Percentiles rank a stretch among this genome's conserved stretches.
phyloP scores from a whole-genome alignment of 768 basidiomycete genomes.

The Suillus decipiens region DNA sequence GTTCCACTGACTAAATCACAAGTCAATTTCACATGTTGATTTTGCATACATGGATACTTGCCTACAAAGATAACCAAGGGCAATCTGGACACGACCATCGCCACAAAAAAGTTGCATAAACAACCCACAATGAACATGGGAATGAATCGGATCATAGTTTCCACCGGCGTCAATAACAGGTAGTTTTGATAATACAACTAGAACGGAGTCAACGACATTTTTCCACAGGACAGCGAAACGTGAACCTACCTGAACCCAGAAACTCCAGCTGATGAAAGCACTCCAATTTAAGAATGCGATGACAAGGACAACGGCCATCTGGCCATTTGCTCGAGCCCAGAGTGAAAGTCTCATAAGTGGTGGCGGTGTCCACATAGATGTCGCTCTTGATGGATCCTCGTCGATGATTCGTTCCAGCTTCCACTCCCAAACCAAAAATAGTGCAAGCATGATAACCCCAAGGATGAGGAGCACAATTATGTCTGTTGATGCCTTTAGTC shows the following conservation, averaged over 20 bases:
- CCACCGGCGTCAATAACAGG: slow-evolving; percentile 50
- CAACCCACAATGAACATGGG: slow-evolving; percentile 73
- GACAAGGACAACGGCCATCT: slow-evolving; percentile 58
- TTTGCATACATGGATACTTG: slow-evolving; percentile 22
- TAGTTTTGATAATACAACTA: slow-evolving; percentile 78
- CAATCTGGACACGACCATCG: slow-evolving; percentile 55
- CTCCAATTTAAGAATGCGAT: slow-evolving; percentile 70
- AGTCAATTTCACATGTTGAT: slow-evolving; percentile 5
- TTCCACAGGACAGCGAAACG: slow-evolving; percentile 24
- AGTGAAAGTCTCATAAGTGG: slow-evolving; percentile 66
- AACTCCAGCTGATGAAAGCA: slow-evolving; percentile 54
- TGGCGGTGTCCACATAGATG: slow-evolving; percentile 44
- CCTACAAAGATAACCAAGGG: slow-evolving; percentile 60
- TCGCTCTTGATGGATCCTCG: slow-evolving; percentile 17
- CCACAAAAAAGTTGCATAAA: slow-evolving; percentile 65
- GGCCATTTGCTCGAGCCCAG: slow-evolving; percentile 64
- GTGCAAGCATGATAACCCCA: slow-evolving; percentile 53
- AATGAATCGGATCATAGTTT: slow-evolving; percentile 63
- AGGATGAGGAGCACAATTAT: slow-evolving; percentile 70
- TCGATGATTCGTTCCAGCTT: slow-evolving; percentile 47
- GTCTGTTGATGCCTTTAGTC: slow-evolving; percentile 41
- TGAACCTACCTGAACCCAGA: slow-evolving; percentile 46
- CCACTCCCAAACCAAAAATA: slow-evolving; percentile 69
- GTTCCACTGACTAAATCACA: slow-evolving; percentile 50
- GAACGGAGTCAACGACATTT: slow-evolving; percentile 1